phyloP scores from a whole-genome alignment of 345 rosid genomes.

The Camelina sativa region DNA sequence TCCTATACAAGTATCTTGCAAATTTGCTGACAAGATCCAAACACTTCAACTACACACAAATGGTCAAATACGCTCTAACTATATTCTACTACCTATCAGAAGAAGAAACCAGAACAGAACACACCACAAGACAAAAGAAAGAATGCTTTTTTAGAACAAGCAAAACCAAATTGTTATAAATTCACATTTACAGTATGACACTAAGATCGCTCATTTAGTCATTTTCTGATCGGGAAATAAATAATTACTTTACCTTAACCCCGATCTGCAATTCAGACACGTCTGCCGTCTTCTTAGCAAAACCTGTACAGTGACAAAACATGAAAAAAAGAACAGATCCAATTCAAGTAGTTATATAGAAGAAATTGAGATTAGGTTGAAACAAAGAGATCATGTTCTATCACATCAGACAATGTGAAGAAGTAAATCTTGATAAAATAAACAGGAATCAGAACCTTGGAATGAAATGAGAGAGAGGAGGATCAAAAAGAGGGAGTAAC shows the following conservation, averaged over 20 bases:
- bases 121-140: background rate
- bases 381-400: background rate
- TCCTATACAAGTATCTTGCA: background rate
- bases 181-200: background rate
- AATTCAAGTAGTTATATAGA: background rate
- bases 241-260: slow-evolving; percentile 61
- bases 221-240: background rate
- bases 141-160: slow-evolving; percentile 15
- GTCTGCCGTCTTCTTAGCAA: slow-evolving; percentile 68
- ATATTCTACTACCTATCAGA: background rate
- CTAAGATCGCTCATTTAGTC: background rate
- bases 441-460: slow-evolving; percentile 27
- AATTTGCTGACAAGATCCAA: background rate
- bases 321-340: slow-evolving; percentile 21
- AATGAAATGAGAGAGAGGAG: slow-evolving; percentile 22
- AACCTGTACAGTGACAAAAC: slow-evolving; percentile 43
- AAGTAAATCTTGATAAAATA: background rate
- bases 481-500: slow-evolving; percentile 32
- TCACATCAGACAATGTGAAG: background rate
- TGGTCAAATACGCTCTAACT: background rate
- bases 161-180: background rate
- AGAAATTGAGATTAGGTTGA: background rate
- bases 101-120: background rate
- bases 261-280: slow-evolving; percentile 94
- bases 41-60: background rate